A percentile compares a stretch with the other conserved stretches of the same genome.
phyloP scores from a whole-genome alignment of 345 rosid genomes.

The Rhodomyrtus tomentosa region DNA sequence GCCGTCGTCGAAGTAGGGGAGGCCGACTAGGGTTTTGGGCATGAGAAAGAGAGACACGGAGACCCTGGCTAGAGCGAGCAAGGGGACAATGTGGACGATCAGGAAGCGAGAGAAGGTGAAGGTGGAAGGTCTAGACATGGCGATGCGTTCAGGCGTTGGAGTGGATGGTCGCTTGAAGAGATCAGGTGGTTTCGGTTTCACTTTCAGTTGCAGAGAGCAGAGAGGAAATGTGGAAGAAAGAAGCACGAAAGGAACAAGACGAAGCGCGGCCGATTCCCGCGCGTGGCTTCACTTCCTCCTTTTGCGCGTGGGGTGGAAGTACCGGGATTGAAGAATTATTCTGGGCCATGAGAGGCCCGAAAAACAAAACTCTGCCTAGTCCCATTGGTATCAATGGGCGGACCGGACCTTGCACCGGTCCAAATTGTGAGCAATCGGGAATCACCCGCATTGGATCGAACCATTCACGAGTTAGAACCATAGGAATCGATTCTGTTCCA shows the following conservation, averaged over 20 bases:
- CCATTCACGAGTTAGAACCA: too few relatives aligned
- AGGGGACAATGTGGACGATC: neutral
- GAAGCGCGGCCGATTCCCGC: neutral
- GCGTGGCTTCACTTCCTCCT: neutral
- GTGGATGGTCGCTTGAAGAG: too few relatives aligned
- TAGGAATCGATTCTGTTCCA: too few relatives aligned
- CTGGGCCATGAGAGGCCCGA: neutral
- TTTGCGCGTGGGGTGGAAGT: neutral
- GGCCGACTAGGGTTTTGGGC: conserved; percentile 3
- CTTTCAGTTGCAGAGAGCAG: neutral
- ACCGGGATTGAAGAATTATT: neutral
- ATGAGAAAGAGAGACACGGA: conserved; percentile 8
- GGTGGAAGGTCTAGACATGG: neutral
- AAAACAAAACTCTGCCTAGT: neutral
- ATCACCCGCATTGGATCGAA: neutral
- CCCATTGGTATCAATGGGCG: too few relatives aligned
- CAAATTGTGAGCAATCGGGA: neutral
- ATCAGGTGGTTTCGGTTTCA: too few relatives aligned
- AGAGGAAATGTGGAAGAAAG: neutral
- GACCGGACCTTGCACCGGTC: neutral
- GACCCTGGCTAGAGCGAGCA: neutral
- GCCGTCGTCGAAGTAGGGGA: conserved; percentile 19
- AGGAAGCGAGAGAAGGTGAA: neutral
- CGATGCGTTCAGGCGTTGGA: too few relatives aligned
- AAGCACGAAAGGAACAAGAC: neutral